Evolutionary conservation across 2,329 filamentous ascomycete genomes (phyloP), one percentile per base, ranked within the genome.

Genomic region (Epichloe typhina): DNA sequence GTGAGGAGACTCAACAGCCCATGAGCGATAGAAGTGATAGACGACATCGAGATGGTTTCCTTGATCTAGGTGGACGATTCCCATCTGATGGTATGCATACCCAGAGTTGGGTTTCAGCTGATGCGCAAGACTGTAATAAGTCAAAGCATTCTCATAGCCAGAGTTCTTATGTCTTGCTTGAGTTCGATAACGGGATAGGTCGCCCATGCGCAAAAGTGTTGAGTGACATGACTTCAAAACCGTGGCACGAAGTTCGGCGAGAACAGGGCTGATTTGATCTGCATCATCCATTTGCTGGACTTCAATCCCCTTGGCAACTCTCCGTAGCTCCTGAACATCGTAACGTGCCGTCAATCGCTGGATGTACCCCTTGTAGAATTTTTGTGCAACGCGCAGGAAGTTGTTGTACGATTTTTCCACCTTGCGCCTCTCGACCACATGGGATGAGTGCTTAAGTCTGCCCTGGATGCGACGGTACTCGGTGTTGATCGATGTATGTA

Each of bases 351-450:
- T 82, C 23, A 96, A 73, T 51, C 83, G 80, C 65, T 91, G 82
- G 50, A 96, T 84, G 61, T 88, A 93, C 57, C 82, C 83, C 61
- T 86, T 82, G 72, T 97, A 97, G 66, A 95, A 96, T 60, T 82
- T 81, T 66, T 93, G 87, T 57, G 88, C 86, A 45, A 83, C 84
- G 67, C 91, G 94, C 58, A 97, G 80, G 65, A 95, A 97, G 57
- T 81, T 79, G 52, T 84, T 73, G 66, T 94, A 97, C 56, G 83
- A 76, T 67, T 86, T 90, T 64, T 87, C 84, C 47, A 91, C 72
- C 66, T 89, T 93, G 55, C 90, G 81, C 60, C 80, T 81, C 66
- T 80, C 74, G 12, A 84, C 79, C 5, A 72, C 72, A 53, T 77
- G 72, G 50, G 73, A 73, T 53, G 70, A 66, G 47, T 71, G 66